Base-by-base conservation (phyloP, 257 asterid species). In the Solanum sitiens region DNA sequence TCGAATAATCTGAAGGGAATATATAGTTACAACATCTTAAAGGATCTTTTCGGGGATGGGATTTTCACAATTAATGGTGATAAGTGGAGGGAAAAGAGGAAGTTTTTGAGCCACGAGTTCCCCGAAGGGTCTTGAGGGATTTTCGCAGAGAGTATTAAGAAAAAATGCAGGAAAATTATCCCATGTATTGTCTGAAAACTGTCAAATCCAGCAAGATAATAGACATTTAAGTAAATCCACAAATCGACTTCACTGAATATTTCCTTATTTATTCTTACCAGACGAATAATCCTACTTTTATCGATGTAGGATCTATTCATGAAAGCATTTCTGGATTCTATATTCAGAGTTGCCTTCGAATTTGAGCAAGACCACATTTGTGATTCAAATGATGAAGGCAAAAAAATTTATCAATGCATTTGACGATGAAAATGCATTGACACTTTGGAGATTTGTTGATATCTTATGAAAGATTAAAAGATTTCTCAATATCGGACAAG, bases 341-440 rank as follows among this genome's bases (percentile, higher is more conserved):
- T 92, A 83, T 92, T 92, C 88, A 89, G 85, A 91, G 94, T 92
- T 71, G 95, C 91, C 21, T 91, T 92, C 63, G 95, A 94, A 45
- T 93, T 92, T 53, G 95, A 92, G 32, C 89, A 92, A 56, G 91
- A 94, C 89, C 89, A 90, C 86, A 89, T 94, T 86, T 90, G 91
- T 56, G 93, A 92, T 74, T 89, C 94, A 23, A 91, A 87, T 71
- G 95, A 91, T 86, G 88, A 87, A 70, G 91, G 92, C 42, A 33
- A 89, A 63, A 82, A 90, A 53, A 74, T 92, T 94, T 86, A 91
- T 89, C 90, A 88, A 84, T 71, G 97, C 94, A 33, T 91, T 92
- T 86, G 95, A 94, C 35, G 92, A 92, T 84, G 92, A 95, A 73
- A 93, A 90, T 86, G 94, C 86, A 33, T 75, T 88, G 47, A 91